Conservation (phyloP, 768 basidiomycete genomes). For the Rhodotorula graminis region DNA sequence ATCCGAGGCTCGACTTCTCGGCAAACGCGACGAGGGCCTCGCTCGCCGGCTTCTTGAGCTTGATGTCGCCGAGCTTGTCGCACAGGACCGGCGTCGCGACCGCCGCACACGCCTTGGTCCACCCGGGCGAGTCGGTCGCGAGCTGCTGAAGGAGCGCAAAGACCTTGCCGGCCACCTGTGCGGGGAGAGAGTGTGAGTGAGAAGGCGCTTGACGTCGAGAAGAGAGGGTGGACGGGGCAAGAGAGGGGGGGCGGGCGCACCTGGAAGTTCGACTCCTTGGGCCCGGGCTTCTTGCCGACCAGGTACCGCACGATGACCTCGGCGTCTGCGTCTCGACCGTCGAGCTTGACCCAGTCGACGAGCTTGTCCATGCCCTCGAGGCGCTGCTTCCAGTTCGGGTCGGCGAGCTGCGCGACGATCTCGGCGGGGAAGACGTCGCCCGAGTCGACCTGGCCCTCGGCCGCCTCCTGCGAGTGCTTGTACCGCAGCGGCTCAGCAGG, state of each 20-base stretch:
- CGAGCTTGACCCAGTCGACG: conserved; percentile 69
- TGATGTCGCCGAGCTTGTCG: conserved; percentile 93
- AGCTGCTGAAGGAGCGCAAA: conserved; percentile 70
- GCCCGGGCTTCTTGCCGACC: conserved; percentile 73
- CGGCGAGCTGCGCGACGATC: conserved; percentile 68
- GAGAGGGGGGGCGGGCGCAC: conserved; percentile 48
- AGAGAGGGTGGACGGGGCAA: background rate
- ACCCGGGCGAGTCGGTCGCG: conserved; percentile 72
- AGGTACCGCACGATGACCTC: conserved; percentile 83
- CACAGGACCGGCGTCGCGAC: conserved; percentile 72
- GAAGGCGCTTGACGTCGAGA: background rate
- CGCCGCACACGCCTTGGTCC: conserved; percentile 78
- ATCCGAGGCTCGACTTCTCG: conserved; percentile 89
- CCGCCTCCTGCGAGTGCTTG: conserved; percentile 85
- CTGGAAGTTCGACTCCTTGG: conserved; percentile 99
- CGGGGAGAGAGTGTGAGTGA: background rate
- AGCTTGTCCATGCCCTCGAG: conserved; percentile 82
- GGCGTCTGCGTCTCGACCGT: conserved; percentile 60
- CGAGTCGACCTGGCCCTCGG: conserved; percentile 64
- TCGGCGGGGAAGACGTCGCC: conserved; percentile 63
- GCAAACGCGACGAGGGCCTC: conserved; percentile 77
- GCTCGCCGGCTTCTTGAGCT: conserved; percentile 91
- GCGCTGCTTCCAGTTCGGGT: conserved; percentile 88
- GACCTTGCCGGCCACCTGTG: conserved; percentile 80
- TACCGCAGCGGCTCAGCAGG: conserved; percentile 82